Evolutionary conservation across 768 basidiomycete genomes (phyloP).

Genomic region (Chalciporus pseudorubinellus): DNA sequence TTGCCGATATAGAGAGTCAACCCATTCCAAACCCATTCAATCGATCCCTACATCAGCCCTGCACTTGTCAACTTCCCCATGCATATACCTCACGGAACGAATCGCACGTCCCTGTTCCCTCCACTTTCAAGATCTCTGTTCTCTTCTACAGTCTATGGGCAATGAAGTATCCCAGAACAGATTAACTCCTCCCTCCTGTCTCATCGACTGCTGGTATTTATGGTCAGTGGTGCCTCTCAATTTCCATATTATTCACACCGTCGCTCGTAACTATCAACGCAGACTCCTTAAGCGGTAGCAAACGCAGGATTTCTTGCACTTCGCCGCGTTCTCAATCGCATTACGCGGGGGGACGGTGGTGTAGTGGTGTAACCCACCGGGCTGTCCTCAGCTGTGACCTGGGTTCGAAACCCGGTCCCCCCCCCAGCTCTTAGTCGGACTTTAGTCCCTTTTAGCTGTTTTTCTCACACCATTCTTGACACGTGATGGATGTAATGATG

Average conservation of each 20-base stretch:
- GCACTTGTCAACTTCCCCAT: slow-evolving; percentile 3
- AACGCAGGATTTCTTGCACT: neutral
- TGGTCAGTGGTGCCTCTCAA: neutral
- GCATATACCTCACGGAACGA: slow-evolving; percentile 12
- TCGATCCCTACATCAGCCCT: neutral
- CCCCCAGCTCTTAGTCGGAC: too few species aligned
- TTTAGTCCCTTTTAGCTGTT: too few species aligned
- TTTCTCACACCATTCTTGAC: too few species aligned
- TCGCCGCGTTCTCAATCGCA: neutral
- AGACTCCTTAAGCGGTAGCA: neutral
- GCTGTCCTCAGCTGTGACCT: too few species aligned
- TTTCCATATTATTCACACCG: neutral
- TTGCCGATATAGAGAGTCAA: neutral
- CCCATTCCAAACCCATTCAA: neutral
- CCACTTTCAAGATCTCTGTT: neutral
- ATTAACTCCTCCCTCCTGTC: neutral
- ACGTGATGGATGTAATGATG: too few species aligned
- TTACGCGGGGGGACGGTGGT: too few species aligned
- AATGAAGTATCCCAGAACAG: neutral
- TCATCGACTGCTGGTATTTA: neutral
- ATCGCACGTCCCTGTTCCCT: neutral
- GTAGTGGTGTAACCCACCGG: too few species aligned
- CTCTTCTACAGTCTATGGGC: neutral
- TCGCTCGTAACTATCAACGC: neutral
- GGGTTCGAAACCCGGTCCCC: too few species aligned